Conservation (phyloP, 495 filamentous ascomycete genomes). For the Daldinia decipiens region DNA sequence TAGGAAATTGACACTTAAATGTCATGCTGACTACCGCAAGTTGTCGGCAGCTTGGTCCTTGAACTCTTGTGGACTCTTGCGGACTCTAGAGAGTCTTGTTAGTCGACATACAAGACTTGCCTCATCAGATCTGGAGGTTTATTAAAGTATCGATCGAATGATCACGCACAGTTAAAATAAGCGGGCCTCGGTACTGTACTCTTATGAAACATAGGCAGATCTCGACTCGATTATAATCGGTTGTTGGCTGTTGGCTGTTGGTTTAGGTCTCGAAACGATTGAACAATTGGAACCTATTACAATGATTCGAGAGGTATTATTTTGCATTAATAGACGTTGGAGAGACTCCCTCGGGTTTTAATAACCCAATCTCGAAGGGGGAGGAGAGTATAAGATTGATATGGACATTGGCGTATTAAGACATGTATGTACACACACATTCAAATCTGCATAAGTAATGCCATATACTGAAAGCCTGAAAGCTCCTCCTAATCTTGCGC, state of each 20-base stretch:
- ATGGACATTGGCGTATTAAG: constrained; percentile 6
- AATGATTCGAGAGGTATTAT: constrained; percentile 5
- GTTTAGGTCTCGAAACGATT: constrained; percentile 7
- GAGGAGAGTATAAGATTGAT: constrained; percentile 13
- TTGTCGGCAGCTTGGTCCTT: constrained; percentile 13
- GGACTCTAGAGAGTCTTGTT: constrained; percentile 31
- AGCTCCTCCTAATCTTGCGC: constrained; percentile 24
- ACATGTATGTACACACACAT: constrained; percentile 12
- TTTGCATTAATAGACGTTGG: constrained; percentile 12
- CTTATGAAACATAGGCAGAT: constrained; percentile 19
- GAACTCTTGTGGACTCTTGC: constrained; percentile 17
- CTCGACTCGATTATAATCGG: constrained; percentile 19
- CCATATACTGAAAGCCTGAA: background rate
- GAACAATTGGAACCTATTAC: constrained; percentile 5
- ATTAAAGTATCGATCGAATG: constrained; percentile 45
- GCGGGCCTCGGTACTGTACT: constrained; percentile 37
- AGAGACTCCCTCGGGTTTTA: constrained; percentile 13
- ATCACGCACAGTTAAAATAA: constrained; percentile 42
- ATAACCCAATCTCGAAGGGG: constrained; percentile 22
- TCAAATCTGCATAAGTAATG: constrained; percentile 21
- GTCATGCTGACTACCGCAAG: constrained; percentile 21
- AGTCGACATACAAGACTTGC: constrained; percentile 30
- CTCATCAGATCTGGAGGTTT: constrained; percentile 32
- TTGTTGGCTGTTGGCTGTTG: constrained; percentile 15
- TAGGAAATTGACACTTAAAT: constrained; percentile 24